Conservation (phyloP, 306 rosid species). For the Medicago arabica region DNA sequence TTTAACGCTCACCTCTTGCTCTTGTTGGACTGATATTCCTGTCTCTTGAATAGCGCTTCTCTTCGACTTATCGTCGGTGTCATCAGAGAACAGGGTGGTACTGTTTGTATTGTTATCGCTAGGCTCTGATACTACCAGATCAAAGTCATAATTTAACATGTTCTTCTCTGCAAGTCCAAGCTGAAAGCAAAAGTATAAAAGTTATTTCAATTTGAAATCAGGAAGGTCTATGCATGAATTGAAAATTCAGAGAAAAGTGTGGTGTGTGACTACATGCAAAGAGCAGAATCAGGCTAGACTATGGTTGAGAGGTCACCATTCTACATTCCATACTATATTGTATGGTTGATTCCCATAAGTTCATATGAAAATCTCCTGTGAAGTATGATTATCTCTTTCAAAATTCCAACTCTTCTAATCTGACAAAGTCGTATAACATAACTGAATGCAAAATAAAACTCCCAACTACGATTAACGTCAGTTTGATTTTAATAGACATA, state of each 20-base stretch:
- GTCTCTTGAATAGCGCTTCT: conserved; percentile 64
- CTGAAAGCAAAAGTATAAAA: conserved; percentile 60
- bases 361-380: not conserved
- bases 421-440: too few species aligned
- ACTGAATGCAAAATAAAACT: not conserved
- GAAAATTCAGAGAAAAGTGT: conserved; percentile 17
- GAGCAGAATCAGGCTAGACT: conserved; percentile 11
- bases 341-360: not conserved
- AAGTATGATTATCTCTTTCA: not conserved
- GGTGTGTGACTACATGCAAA: not conserved
- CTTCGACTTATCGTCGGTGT: conserved; percentile 76
- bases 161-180: conserved; percentile 97
- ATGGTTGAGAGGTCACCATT: not conserved
- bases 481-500: not conserved
- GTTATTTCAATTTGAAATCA: conserved; percentile 31
- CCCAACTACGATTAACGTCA: not conserved
- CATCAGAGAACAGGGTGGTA: conserved; percentile 94
- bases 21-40: conserved; percentile 61
- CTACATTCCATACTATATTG: not conserved
- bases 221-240: conserved; percentile 7
- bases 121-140: conserved; percentile 80
- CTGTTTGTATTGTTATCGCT: conserved; percentile 91
- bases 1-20: conserved; percentile 62
- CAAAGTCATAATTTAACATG: conserved; percentile 77
- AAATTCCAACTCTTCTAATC: not conserved